Evolutionary conservation across 805 yeast species (phyloP), one percentile per base, ranked within the genome.

Genomic region (Pichia exigua): DNA sequence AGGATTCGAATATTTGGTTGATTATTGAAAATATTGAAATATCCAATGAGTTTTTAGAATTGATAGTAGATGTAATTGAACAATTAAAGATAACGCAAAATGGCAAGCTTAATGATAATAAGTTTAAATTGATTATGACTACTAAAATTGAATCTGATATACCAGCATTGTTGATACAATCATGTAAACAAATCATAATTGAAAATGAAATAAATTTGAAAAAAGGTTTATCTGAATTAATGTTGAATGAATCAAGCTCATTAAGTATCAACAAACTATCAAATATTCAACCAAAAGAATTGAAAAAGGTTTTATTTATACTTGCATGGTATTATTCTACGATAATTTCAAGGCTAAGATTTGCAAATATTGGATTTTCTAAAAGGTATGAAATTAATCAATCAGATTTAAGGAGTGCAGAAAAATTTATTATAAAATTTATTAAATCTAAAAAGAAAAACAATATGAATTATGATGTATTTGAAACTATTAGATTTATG

Each of bases 21-120:
- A 59, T 91, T 28, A 65, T 92, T 30, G 96, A 92, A 62, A 91
- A 91, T 61, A 70, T 87, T 13, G 96, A 92, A 53, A 76, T 85
- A 74, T 79, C 94, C 0, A 69, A 76, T 1, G 64, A 62, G 3
- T 85, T 95, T 89, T 67, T 87, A 27, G 77, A 74, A 15, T 61
- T 70, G 11, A 65, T 87, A 20, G 82, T 74, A 47, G 78, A 75
- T 57, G 61, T 64, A n/a, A 62, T 81, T 44, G 73, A 68, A 30
- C 57, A 62, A 3, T 45, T 70, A 1, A 51, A 54, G 1, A 3
- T 17, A 8, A 35, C 7, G 6, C 39, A n/a, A 10, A 7, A 17
- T 17, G 17, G 7, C 2, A 26, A 30, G n/a, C 26, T 7, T 5
- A 57, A 64, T 0, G 62, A 68, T 5, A 47, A 61, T 0, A 62